Conservation (phyloP, 2,329 filamentous ascomycete genomes). For the Didymella pomorum region DNA sequence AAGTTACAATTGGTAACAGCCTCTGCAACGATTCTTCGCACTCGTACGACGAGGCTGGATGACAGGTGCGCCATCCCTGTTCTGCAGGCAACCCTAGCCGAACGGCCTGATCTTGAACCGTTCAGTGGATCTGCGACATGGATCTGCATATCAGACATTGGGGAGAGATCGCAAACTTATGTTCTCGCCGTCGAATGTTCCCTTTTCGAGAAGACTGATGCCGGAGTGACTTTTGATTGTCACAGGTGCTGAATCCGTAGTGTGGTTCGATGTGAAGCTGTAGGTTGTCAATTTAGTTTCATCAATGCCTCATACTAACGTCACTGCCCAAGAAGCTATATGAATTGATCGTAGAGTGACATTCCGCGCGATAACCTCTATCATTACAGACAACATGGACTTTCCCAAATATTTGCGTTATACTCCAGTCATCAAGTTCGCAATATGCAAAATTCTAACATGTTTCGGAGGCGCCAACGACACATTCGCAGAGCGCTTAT, state of each 20-base stretch:
- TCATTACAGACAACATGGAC: neutral
- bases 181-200: too few species aligned
- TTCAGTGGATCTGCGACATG: constrained; percentile 18
- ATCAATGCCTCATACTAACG: neutral
- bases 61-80: constrained; percentile 11
- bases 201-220: neutral
- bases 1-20: neutral
- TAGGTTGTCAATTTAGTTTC: neutral
- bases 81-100: constrained; percentile 14
- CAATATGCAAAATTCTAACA: neutral
- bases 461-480: neutral
- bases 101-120: constrained; percentile 16
- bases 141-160: constrained; percentile 17
- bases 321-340: neutral
- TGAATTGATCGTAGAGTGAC: neutral
- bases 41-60: constrained; percentile 9
- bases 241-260: neutral
- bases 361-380: neutral
- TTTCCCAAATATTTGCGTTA: neutral
- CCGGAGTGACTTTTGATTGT: neutral
- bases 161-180: constrained; percentile 4
- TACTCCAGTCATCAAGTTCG: neutral
- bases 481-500: constrained; percentile 6
- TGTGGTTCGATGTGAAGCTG: neutral
- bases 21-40: neutral